These are phyloP conservation scores for Polytrichum commune DNA, from an alignment of 225 moss, liverwort and hornwort genomes.

Conservation along the genomic window DNA sequence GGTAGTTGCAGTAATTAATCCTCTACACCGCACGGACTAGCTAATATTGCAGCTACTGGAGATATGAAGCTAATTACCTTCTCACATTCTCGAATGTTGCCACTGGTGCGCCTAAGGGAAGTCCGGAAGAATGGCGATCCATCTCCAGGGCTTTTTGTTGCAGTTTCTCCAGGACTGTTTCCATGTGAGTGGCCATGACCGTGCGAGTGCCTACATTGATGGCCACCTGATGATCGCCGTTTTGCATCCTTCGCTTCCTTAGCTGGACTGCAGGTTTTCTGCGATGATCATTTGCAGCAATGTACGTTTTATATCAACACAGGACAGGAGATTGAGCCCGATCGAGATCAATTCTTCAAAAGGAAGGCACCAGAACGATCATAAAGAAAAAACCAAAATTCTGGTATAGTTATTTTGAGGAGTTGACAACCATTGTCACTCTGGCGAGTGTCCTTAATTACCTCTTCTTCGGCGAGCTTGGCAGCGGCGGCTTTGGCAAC, in stretches of 20 bases:
- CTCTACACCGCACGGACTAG: no score
- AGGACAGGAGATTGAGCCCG: no score
- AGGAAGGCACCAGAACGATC: neutral
- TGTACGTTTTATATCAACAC: no score
- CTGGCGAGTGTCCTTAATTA: slow-evolving; percentile 11
- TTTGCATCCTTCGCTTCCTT: slow-evolving; percentile 46
- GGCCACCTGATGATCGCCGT: slow-evolving; percentile 48
- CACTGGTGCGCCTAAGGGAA: slow-evolving; percentile 57
- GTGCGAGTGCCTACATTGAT: slow-evolving; percentile 46
- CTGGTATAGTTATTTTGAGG: neutral
- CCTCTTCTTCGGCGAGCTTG: slow-evolving; percentile 54
- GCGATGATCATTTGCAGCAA: slow-evolving; percentile 6
- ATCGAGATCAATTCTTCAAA: no score
- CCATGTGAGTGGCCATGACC: slow-evolving; percentile 46
- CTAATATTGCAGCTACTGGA: no score
- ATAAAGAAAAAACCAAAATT: neutral
- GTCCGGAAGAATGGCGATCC: slow-evolving; percentile 51
- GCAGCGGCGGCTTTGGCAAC: slow-evolving; percentile 50
- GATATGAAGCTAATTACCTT: slow-evolving; percentile 27
- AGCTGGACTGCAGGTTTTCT: slow-evolving; percentile 47
- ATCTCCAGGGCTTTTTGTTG: slow-evolving; percentile 30
- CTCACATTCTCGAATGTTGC: slow-evolving; percentile 67
- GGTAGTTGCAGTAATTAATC: no score
- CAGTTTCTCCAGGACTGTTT: slow-evolving; percentile 38
- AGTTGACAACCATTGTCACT: no score